These are phyloP conservation scores for Trypanosoma congolense DNA, from an alignment of 208 protist genomes.

Conservation along the genomic window DNA sequence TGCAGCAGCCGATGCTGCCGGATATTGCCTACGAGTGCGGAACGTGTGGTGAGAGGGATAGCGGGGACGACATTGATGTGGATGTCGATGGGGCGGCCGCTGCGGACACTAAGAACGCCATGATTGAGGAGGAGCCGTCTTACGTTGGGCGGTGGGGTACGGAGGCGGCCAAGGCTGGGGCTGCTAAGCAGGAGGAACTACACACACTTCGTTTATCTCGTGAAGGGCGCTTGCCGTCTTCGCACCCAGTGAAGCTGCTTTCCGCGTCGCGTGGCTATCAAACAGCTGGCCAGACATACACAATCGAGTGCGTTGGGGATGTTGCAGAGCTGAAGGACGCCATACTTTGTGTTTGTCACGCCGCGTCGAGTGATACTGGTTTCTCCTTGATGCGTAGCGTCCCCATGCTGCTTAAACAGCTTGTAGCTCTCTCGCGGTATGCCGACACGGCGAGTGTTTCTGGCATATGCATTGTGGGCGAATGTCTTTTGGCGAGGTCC, in stretches of 20 bases:
- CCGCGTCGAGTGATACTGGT: constrained; percentile 67
- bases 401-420: constrained; percentile 46
- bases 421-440: constrained; percentile 65
- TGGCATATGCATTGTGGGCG: constrained; percentile 43
- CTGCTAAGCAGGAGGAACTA: constrained; percentile 1
- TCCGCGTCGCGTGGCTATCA: constrained; percentile 73
- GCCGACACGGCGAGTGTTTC: constrained; percentile 65
- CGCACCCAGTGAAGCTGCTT: constrained; percentile 30
- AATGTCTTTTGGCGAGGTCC: constrained; percentile 53
- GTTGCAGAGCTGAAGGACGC: constrained; percentile 64
- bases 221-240: constrained; percentile 14
- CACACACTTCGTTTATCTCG: constrained; percentile 4
- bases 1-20: constrained; percentile 68
- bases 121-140: constrained; percentile 23
- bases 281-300: constrained; percentile 38
- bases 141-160: constrained; percentile 11
- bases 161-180: background rate
- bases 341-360: constrained; percentile 67
- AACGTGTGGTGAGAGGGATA: constrained; percentile 31
- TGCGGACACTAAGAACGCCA: constrained; percentile 1
- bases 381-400: constrained; percentile 41
- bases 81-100: constrained; percentile 24
- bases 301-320: constrained; percentile 63
- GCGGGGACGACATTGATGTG: constrained; percentile 33
- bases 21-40: constrained; percentile 62